Conservation (phyloP, 106 monocot genomes). For the Dioscorea alata region DNA sequence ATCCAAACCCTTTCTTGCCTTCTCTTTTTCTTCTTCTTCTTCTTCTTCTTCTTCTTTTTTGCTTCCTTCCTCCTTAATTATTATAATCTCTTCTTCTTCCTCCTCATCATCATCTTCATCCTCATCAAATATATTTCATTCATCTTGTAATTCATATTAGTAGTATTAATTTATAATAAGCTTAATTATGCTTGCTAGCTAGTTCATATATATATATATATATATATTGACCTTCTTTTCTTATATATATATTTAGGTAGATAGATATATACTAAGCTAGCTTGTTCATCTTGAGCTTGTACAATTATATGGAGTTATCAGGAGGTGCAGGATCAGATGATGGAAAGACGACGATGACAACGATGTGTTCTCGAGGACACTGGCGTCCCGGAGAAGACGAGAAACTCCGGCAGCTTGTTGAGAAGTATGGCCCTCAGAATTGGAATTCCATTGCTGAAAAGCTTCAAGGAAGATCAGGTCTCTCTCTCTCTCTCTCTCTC, state of each 20-base stretch:
- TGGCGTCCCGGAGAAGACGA: constrained; percentile 89
- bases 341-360: background rate
- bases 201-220: too few species aligned
- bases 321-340: constrained; percentile 19
- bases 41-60: too few species aligned
- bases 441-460: constrained; percentile 89
- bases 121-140: background rate
- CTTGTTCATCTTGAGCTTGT: background rate
- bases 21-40: background rate
- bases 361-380: constrained; percentile 54
- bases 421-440: constrained; percentile 81
- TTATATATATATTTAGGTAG: too few species aligned
- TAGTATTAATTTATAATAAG: too few species aligned
- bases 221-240: too few species aligned
- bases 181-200: too few species aligned
- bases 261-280: too few species aligned
- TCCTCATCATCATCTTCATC: background rate
- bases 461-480: constrained; percentile 83
- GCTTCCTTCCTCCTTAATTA: background rate
- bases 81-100: background rate
- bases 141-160: background rate
- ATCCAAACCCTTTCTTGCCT: constrained; percentile 45
- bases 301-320: background rate
- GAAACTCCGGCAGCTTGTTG: constrained; percentile 60
- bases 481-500: constrained; percentile 14